Evolutionary conservation across 1,284 basidiomycete genomes (phyloP), one percentile per base, ranked within the genome.

Genomic region (Austroboletus niveus): DNA sequence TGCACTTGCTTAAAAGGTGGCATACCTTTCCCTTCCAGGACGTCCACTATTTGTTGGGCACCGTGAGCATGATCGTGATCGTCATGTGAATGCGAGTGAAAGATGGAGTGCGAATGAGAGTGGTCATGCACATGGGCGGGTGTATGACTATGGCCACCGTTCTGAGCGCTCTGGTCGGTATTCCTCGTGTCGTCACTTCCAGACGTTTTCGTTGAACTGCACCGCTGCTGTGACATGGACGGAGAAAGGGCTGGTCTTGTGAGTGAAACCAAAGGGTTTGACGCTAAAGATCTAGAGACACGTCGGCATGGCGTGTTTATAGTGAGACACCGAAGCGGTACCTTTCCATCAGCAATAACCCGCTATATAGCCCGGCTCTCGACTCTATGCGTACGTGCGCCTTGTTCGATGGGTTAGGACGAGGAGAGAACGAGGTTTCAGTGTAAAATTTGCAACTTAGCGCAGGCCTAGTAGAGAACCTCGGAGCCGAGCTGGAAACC

Each of bases 21-120:
- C 79, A 41, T 63, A 87, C 87, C 82, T 70, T 76, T 74, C 41
- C 87, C 85, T 56, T 82, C 77, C 52, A 87, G 72, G 7, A 83
- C 86, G 51, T 86, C 78, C 52, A 93, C 79, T 50, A 94, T 79
- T 66, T 84, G 78, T 60, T 88, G 87, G 24, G 86, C 82, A 40
- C 81, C 80, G 59, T 87, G 81, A n/a, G 73, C 73, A 56, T 87
- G 81, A 30, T 77, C 82, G 45, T 85, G 78, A 52, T 86, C 82
- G 27, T 72, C 76, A 62, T 89, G 85, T 39, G 80, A 79, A 64
- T 91, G 88, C 9, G 79, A 78, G 61, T 88, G 85, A 42, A 85
- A 80, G 56, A 84, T 63, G 31, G 78, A 77, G 56, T 81, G 80
- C 10, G 77, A 79, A 55, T 80, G 80, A 1, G 72, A 57, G 49